Evolutionary conservation across 2,329 filamentous ascomycete genomes (phyloP), one percentile per base, ranked within the genome.

Genomic region (Botrytis medusae): DNA sequence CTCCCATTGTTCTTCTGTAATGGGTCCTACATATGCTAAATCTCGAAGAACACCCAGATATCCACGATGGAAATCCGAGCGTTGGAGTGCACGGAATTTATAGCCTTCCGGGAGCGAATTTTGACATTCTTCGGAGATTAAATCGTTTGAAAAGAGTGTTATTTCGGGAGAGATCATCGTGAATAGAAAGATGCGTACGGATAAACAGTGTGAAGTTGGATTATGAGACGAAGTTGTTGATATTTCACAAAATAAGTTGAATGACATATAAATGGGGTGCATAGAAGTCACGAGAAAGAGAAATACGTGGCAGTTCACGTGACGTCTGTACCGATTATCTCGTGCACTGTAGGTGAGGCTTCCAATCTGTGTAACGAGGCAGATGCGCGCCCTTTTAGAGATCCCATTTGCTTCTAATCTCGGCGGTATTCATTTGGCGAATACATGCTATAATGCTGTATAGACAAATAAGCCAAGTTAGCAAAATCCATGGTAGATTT

Each of bases 1-100:
- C 78, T 90, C 86, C 86, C 95, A 98, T 75, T 89, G 86, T 73
- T 89, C 88, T 81, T 92, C 88, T 65, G 86, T 87, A 77, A 97
- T 91, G 74, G 97, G 93, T 76, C 95, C 95, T 42, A 98, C 95
- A 32, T 51, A 73, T 34, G 71, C 71, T 18, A 73, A 46, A 40
- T 73, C 71, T 12, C 65, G 42, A n/a, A 73, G 32, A 20, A 73
- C 71, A 54, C 42, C 65, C 9, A 73, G 42, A 51, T 69, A 61
- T 20, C 64, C 71, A 54, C 29, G 44, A 61, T 61, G 32, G 22
- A 61, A 73, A 54, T 73, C 71, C 12, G 64, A 60, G 32, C 64
- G 71, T n/a, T 70, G 32, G 44, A 73, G 71, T 16, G 71, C 29
- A 37, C 71, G 71, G 10, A 73, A 73, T 32, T 46, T 73, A 34